phyloP scores from a whole-genome alignment of 2,329 filamentous ascomycete species.

The Pyrenophora tritici-repentis region DNA sequence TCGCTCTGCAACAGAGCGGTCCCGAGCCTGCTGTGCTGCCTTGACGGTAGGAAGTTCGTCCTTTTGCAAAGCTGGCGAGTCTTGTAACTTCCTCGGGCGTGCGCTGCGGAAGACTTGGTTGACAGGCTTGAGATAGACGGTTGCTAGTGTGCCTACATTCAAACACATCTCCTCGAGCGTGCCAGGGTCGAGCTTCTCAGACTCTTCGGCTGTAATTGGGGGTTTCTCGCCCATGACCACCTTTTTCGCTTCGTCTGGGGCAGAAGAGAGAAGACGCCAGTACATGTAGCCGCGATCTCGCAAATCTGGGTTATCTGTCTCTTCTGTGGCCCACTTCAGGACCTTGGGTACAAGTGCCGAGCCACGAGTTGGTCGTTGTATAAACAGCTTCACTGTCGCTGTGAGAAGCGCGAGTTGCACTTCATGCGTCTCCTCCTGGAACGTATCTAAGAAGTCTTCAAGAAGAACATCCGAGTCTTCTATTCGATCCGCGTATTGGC shows the following conservation, averaged over 20 bases:
- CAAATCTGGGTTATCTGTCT: constrained; percentile 98
- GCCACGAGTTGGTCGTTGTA: constrained; percentile 92
- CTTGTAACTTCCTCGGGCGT: constrained; percentile 75
- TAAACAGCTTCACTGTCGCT: constrained; percentile 96
- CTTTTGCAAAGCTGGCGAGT: constrained; percentile 85
- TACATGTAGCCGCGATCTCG: constrained; percentile 99
- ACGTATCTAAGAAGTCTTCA: constrained; percentile 93
- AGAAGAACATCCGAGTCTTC: constrained; percentile 94
- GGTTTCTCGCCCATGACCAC: constrained; percentile 98
- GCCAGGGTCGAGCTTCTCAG: constrained; percentile 85
- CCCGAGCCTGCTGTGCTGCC: constrained; percentile 47
- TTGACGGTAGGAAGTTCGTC: constrained; percentile 65
- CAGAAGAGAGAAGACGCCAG: constrained; percentile 92
- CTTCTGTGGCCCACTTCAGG: constrained; percentile 97
- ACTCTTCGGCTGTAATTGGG: constrained; percentile 86
- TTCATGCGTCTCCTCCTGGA: constrained; percentile 92
- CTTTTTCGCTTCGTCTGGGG: constrained; percentile 81
- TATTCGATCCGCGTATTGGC: constrained; percentile 95
- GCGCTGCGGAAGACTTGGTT: constrained; percentile 95
- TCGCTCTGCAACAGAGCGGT: constrained; percentile 41
- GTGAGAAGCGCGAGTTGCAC: constrained; percentile 94
- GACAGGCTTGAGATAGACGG: constrained; percentile 96
- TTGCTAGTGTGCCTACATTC: constrained; percentile 92
- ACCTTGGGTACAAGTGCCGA: constrained; percentile 93
- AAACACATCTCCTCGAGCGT: constrained; percentile 98